Base-by-base conservation (phyloP, 1,139 yeast genomes). In the Pichia sp. region DNA sequence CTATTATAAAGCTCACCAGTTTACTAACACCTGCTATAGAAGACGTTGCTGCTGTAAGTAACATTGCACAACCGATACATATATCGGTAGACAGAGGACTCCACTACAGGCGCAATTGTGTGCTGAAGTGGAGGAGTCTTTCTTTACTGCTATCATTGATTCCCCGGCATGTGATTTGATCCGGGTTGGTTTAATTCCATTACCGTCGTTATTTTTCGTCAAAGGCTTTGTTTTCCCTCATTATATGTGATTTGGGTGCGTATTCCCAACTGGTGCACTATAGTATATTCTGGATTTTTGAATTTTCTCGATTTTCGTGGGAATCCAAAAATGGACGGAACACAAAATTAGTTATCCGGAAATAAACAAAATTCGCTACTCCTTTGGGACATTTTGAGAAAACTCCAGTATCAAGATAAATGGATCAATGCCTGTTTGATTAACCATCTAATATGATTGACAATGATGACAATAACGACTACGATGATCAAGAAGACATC, bases 21-120 rank as follows among this genome's bases (percentile, higher is more conserved):
- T 36, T 47, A 47, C 49, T 47, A 47, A 47, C 49, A 47, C 16
- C 34, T 29, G 34, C 48, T 12, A 48, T 40, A 48, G 50, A 48
- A 48, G 50, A 48, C 44, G 44, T 48, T 38, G 50, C 50, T 36
- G 50, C 50, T 36, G 50, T 48, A 48, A 36, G 50, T 48, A 40
- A n/a, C 29, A 30, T 31, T 20, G 2, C 38, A 45, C 20, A n/a
- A 43, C 30, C 24, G 24, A 3, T 20, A 20, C 24, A 20, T 20
- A 20, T 3, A 14, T 43, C 29, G 20, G 9, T 16, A 31, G 5
- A 31, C 12, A 12, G 34, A 31, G 4, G 12, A 31, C 12, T 12
- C 34, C 34, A 2, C 34, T 31, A 20, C 24, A 20, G 24, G 24
- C 24, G 24, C 24, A 20, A 20, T 20, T 20, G 24, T 20, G 24